Base-by-base conservation (phyloP, 208 protist species). In the Trypanosomatidae sp. region DNA sequence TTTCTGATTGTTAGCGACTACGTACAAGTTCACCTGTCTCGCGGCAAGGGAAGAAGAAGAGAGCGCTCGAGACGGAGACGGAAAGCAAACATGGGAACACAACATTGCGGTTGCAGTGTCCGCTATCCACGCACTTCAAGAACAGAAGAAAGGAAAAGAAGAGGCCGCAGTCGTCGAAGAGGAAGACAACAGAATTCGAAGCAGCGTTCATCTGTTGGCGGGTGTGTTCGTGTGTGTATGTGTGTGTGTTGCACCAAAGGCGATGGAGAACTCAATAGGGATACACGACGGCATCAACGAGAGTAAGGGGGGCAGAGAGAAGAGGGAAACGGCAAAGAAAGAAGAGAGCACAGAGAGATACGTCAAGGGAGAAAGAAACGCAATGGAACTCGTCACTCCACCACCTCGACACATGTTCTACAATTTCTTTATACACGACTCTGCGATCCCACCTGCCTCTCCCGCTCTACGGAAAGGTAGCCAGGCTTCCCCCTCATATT, bases 341-440 rank as follows among this genome's bases (percentile, higher is more conserved):
- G 17, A 52, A 67, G 50, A n/a, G 53, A 30, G 19, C 19, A 6
- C 15, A 50, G 53, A 10, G 22, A 66, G 25, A 39, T 3, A 13
- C 9, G 25, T 33, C n/a, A 62, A 62, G 36, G 36, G 56, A 41
- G 25, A 62, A 62, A 62, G 25, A 50, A 66, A 66, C n/a, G 53
- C 36, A 41, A 19, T 10, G 28, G 33, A 19, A 33, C 22, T 44
- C 5, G 46, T 44, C 19, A 5, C 12, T 49, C 9, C 43, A 30
- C 44, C 2, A 33, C 10, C 15, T 5, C 25, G 25, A 3, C 28
- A 12, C 25, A 25, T 25, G 4, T 30, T 7, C 53, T 33, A 25
- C 53, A 58, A 25, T 10, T 30, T 58, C 53, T 25, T 58, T 0
- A 28, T 58, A 58, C 25, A 2, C 53, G 25, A n/a, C 25, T 15